These are phyloP conservation scores for Euryodendron excelsum DNA, from an alignment of 148 eudicot genomes.

Conservation along the genomic window DNA sequence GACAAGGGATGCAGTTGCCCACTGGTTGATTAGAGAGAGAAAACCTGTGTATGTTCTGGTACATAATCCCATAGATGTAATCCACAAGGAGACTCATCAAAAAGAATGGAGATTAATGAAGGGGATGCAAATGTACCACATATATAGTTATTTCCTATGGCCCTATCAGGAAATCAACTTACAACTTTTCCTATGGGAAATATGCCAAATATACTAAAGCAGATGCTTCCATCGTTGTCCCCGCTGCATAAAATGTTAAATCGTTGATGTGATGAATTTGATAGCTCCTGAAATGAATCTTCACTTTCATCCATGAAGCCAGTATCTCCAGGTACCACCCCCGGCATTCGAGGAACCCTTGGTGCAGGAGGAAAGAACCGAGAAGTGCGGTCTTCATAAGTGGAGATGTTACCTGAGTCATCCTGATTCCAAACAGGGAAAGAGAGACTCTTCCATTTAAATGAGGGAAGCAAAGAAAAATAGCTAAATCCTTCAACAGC, in stretches of 20 bases:
- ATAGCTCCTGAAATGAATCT: constrained; percentile 65
- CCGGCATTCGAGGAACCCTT: constrained; percentile 75
- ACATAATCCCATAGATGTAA: constrained; percentile 16
- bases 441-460: background rate
- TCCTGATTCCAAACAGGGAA: constrained; percentile 39
- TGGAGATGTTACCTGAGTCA: constrained; percentile 27
- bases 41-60: constrained; percentile 68
- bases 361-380: constrained; percentile 97
- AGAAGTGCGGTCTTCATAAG: constrained; percentile 90
- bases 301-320: constrained; percentile 76
- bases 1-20: constrained; percentile 31
- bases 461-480: background rate
- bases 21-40: constrained; percentile 41
- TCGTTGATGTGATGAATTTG: constrained; percentile 71
- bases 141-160: constrained; percentile 11
- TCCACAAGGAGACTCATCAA: constrained; percentile 5
- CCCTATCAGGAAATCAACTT: constrained; percentile 35
- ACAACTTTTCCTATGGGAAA: constrained; percentile 91
- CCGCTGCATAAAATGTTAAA: constrained; percentile 90
- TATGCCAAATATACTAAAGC: constrained; percentile 96
- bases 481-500: background rate
- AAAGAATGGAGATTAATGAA: background rate
- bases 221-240: constrained; percentile 78
- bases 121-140: background rate
- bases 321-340: constrained; percentile 81